Base-by-base conservation (phyloP, 164 flowering plant species). In the Tinospora cordifolia region DNA sequence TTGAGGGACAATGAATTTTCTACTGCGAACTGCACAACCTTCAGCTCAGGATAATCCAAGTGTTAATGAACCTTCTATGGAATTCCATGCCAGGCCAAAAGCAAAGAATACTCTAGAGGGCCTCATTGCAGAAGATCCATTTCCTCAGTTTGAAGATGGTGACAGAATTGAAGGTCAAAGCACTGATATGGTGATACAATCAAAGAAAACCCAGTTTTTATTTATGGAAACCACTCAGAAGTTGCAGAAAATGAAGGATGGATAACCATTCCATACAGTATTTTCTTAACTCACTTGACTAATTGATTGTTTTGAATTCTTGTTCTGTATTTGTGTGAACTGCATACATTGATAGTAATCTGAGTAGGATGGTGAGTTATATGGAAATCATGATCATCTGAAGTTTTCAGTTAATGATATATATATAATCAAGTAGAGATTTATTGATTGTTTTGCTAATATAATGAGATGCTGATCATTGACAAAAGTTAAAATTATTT, bases 241-340 rank as follows among this genome's bases (percentile, higher is more conserved):
- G 97, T 94, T 71, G 75, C 86, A 62, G 90, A 85, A 72, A 88
- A 86, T 69, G 88, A 88, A 83, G 98, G 98, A 76, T 89, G 90
- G 88, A 90, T 94, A 38, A 77, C 82, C 58, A 90, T 94, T 74
- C 97, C 97, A 69, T 73, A 65, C 71, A 82, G 98, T 94, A 90
- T 15, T 69, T n/a, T n/a, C 66, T 68, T 69, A 72, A 24, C 69
- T 69, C 36, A 44, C 47, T 10, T 44, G 47, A 44, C 47, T 44
- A 44, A 44, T 44, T 44, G 14, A 10, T 44, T 0, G 10, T 5
- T 44, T 44, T 44, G 14, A 11, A 41, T 9, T 5, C 12, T 44
- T 44, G 12, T 44, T 44, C 14, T 10, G 12, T 44, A 44, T 44
- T 44, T 9, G 14, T 44, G 47, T 9, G 14, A 44, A 7, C 14